Conservation (phyloP, 768 basidiomycete genomes). For the Brasilioporus rufonigricans region DNA sequence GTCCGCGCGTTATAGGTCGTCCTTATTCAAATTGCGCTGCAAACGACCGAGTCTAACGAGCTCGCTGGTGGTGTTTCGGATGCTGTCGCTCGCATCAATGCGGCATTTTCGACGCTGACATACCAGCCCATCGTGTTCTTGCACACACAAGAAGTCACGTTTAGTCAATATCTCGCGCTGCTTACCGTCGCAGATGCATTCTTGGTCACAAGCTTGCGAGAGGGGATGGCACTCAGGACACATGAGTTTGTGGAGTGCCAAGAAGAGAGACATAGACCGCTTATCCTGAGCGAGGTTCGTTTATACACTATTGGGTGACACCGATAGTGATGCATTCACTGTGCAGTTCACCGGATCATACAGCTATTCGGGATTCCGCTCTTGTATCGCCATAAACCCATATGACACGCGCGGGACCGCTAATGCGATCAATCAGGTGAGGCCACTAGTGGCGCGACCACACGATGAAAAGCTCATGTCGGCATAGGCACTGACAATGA, state of each 20-base stretch:
- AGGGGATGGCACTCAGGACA: constrained; percentile 82
- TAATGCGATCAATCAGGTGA: constrained; percentile 61
- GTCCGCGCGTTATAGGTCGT: constrained; percentile 48
- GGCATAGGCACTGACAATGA: constrained; percentile 67
- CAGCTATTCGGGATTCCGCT: constrained; percentile 82
- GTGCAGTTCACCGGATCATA: constrained; percentile 81
- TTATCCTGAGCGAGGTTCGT: constrained; percentile 73
- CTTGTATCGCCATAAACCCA: constrained; percentile 83
- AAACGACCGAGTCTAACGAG: constrained; percentile 77
- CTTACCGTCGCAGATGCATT: constrained; percentile 84
- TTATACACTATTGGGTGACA: background rate
- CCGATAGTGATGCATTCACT: background rate
- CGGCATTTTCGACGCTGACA: constrained; percentile 77
- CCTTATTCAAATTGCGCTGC: constrained; percentile 84
- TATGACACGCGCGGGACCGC: constrained; percentile 86
- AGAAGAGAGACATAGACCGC: constrained; percentile 60
- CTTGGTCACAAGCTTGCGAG: constrained; percentile 77
- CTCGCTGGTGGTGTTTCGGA: constrained; percentile 71
- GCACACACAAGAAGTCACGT: constrained; percentile 81
- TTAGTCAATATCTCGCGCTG: constrained; percentile 81
- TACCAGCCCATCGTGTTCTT: constrained; percentile 88
- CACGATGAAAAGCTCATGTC: background rate
- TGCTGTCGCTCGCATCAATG: constrained; percentile 73
- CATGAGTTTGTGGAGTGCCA: constrained; percentile 89
- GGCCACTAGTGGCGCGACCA: background rate